Evolutionary conservation across 1,284 basidiomycete genomes (phyloP), one percentile per base, ranked within the genome.

Genomic region (Ceratobasidium sp.): DNA sequence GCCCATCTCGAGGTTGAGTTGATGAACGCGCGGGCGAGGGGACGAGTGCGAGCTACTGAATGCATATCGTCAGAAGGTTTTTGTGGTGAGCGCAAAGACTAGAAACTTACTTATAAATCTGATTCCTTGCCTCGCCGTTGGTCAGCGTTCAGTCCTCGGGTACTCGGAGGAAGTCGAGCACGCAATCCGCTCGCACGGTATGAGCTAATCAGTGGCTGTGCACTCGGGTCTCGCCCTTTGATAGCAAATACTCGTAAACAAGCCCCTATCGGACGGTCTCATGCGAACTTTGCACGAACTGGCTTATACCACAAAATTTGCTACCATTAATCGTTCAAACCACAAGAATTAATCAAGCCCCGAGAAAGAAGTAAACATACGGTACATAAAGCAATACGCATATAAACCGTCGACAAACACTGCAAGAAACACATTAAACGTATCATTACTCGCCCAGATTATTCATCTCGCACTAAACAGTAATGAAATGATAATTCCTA

Each of bases 101-200:
- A 35, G 39, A 31, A 23, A n/a, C 64, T 47, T 33, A 66, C 47
- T 49, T 45, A 60, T 58, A 37, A 63, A 63, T 28, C 37, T n/a
- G 37, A 63, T n/a, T 28, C 3, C 8, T 53, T 53, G 31, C 65
- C 45, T 66, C 64, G 45, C 42, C 42, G 45, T 68, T 68, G 47
- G n/a, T 54, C 45, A 51, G 65, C 47, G 20, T 15, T 69, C 53
- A 45, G 42, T 45, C 42, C 42, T 45, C 42, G 42, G 42, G 17
- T 45, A 60, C 10, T 60, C 37, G 42, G 68, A 60, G 68, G 20
- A n/a, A 47, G 68, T 58, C 39, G 37, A 71, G 68, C 68, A 71
- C 68, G 68, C 68, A 56, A 71, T 71, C 23, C 60, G 26, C 31
- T 63, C 60, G 60, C 60, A 63, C 60, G 60, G 60, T 23, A 4